Conservation (phyloP, 148 eudicot genomes). For the Rhododendron henanense region DNA sequence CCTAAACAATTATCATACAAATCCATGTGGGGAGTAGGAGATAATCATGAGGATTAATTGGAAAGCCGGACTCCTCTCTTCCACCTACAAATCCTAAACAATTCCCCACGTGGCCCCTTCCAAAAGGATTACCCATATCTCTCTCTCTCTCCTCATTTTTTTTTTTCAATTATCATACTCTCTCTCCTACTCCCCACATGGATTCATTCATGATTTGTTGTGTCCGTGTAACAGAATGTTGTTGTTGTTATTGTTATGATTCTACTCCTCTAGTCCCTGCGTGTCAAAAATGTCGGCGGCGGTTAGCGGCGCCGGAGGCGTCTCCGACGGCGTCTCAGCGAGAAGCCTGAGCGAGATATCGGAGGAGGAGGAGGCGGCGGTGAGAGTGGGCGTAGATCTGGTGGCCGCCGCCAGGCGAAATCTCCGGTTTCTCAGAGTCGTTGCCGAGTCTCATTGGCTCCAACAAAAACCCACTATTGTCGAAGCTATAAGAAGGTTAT, state of each 20-base stretch:
- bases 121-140: background rate
- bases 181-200: background rate
- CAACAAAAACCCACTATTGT: conserved; percentile 38
- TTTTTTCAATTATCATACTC: too few species aligned
- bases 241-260: background rate
- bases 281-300: conserved; percentile 29
- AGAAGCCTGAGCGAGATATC: conserved; percentile 53
- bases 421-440: conserved; percentile 58
- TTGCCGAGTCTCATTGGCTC: conserved; percentile 61
- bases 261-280: background rate
- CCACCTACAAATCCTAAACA: background rate
- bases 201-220: background rate
- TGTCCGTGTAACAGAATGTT: background rate
- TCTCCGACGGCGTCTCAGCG: conserved; percentile 38
- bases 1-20: background rate
- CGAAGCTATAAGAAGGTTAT: conserved; percentile 65
- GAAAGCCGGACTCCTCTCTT: too few species aligned
- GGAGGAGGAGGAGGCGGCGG: conserved; percentile 33
- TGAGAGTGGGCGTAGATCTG: conserved; percentile 47
- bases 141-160: background rate
- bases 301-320: conserved; percentile 1
- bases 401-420: conserved; percentile 72
- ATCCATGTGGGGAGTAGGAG: too few species aligned
- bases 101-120: background rate
- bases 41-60: too few species aligned